Evolutionary conservation across 352 stramenopile species (phyloP).

Genomic region (Phytophthora pistaciae): DNA sequence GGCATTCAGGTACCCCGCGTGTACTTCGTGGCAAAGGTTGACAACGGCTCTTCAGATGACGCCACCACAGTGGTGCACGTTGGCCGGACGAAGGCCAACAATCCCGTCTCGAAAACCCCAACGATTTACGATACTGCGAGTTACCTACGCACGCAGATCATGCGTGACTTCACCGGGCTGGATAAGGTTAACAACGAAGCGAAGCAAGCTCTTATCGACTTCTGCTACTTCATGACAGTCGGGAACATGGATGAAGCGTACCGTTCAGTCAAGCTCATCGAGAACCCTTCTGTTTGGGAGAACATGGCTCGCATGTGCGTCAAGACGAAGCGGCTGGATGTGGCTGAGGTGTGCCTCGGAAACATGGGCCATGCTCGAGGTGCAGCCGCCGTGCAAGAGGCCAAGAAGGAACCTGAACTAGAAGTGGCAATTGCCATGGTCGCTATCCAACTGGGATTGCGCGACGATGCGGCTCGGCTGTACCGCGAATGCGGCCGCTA

Average conservation of each 20-base stretch:
- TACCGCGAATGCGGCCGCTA: conserved; percentile 93
- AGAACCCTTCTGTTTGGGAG: conserved; percentile 94
- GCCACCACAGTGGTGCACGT: conserved; percentile 49
- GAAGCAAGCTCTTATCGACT: conserved; percentile 92
- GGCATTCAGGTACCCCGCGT: conserved; percentile 88
- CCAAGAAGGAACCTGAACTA: conserved; percentile 70
- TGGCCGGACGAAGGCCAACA: conserved; percentile 41
- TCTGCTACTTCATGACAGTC: conserved; percentile 95
- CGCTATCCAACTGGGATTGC: conserved; percentile 93
- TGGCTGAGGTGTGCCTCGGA: conserved; percentile 94
- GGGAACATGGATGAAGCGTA: conserved; percentile 97
- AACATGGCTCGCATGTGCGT: conserved; percentile 98
- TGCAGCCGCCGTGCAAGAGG: conserved; percentile 87
- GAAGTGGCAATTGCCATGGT: conserved; percentile 92
- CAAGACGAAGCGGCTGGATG: conserved; percentile 95
- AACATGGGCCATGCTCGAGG: conserved; percentile 96
- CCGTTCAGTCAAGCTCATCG: conserved; percentile 92
- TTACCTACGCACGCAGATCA: conserved; percentile 84
- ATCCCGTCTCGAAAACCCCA: conserved; percentile 24
- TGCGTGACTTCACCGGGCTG: conserved; percentile 95
- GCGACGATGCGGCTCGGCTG: conserved; percentile 91
- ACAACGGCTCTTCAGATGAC: conserved; percentile 49
- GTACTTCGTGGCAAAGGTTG: conserved; percentile 72
- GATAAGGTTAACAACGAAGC: conserved; percentile 91
- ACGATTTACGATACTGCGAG: conserved; percentile 46